Conservation (phyloP, 139 green algal genomes). For the Trebouxia sp. region DNA sequence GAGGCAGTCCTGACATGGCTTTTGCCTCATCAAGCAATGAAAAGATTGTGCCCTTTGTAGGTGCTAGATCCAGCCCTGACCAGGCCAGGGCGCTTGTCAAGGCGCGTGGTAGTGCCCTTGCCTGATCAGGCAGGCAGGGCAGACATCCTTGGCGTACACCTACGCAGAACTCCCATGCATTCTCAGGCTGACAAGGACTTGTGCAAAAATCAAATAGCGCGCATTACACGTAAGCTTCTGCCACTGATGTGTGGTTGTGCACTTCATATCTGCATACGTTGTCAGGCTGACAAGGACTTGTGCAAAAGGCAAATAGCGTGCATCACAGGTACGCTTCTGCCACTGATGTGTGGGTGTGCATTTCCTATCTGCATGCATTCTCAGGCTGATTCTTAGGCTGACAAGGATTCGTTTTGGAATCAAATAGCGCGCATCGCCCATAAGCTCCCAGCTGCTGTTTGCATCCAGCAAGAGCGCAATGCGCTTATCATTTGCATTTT, state of each 20-base stretch:
- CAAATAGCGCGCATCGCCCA: background rate
- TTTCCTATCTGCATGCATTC: background rate
- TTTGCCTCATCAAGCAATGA: too few species aligned
- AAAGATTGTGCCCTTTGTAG: background rate
- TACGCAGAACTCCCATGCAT: conserved; percentile 60
- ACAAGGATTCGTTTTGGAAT: background rate
- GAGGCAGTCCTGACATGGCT: too few species aligned
- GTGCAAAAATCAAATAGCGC: background rate
- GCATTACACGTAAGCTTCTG: background rate
- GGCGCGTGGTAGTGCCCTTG: conserved; percentile 74
- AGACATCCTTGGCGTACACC: conserved; percentile 82
- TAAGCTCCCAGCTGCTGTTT: too few species aligned
- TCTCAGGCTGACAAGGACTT: conserved; percentile 28
- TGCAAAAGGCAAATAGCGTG: background rate
- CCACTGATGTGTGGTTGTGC: background rate
- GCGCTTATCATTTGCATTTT: too few species aligned
- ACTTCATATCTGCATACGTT: background rate
- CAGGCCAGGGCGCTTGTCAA: conserved; percentile 75
- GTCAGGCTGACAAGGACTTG: background rate
- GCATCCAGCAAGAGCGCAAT: too few species aligned
- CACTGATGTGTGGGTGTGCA: background rate
- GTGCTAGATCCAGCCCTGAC: conserved; percentile 86
- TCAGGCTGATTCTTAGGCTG: too few species aligned
- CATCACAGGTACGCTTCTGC: background rate
- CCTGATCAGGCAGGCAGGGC: conserved; percentile 69